phyloP scores from a whole-genome alignment of 2,329 filamentous ascomycete genomes.

The Colletotrichum eleusines region DNA sequence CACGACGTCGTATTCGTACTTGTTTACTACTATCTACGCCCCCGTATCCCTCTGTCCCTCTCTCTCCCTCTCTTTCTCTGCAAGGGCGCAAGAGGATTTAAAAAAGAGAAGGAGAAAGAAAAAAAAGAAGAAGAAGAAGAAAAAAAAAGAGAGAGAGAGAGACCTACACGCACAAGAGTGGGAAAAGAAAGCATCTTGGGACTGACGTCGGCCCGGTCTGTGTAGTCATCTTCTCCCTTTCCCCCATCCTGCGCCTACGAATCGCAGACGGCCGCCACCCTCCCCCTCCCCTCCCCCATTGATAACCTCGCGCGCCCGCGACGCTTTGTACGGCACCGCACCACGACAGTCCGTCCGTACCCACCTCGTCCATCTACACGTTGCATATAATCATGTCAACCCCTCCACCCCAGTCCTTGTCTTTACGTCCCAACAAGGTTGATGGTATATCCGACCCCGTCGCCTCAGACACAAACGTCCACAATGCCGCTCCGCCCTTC shows the following conservation, averaged over 20 bases:
- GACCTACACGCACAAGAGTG: neutral
- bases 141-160: no score
- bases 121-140: no score
- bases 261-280: constrained; percentile 41
- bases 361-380: constrained; percentile 37
- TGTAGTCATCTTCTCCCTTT: constrained; percentile 6
- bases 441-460: constrained; percentile 37
- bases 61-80: neutral
- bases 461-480: constrained; percentile 37
- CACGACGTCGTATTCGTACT: neutral
- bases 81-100: neutral
- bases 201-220: constrained; percentile 30
- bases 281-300: no score
- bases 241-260: constrained; percentile 21
- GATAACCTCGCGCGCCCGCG: constrained; percentile 44
- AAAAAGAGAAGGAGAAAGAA: no score
- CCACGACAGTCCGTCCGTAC: constrained; percentile 39
- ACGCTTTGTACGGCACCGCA: constrained; percentile 37
- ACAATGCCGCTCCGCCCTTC: constrained; percentile 38
- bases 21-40: neutral
- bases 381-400: constrained; percentile 42
- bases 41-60: neutral
- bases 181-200: neutral
- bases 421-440: constrained; percentile 33
- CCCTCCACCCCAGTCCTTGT: constrained; percentile 41